Conservation (phyloP, 164 flowering plant species). For the Santalum album region DNA sequence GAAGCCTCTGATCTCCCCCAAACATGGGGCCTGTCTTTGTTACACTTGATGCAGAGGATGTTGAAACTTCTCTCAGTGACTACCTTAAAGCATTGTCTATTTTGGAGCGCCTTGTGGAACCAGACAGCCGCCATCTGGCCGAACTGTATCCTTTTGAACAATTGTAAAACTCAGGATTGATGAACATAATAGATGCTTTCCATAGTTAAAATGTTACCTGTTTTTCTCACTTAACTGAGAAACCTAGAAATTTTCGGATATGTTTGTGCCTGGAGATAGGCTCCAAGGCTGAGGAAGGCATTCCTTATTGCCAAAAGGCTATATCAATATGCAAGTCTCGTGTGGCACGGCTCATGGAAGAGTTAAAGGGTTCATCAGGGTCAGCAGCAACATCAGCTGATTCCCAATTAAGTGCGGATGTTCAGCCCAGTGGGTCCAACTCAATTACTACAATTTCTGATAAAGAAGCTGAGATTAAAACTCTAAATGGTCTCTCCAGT, state of each 20-base stretch:
- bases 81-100: constrained; percentile 72
- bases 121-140: constrained; percentile 76
- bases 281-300: constrained; percentile 62
- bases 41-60: constrained; percentile 61
- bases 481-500: constrained; percentile 45
- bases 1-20: background rate
- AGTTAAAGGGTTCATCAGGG: constrained; percentile 28
- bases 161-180: no score
- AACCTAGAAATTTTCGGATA: constrained; percentile 72
- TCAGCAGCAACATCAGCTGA: constrained; percentile 20
- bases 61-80: constrained; percentile 86
- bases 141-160: constrained; percentile 76
- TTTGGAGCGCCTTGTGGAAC: constrained; percentile 76
- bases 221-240: constrained; percentile 49
- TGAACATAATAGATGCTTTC: no score
- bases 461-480: constrained; percentile 63
- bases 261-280: constrained; percentile 85
- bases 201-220: no score
- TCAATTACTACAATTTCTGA: constrained; percentile 28
- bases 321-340: constrained; percentile 68
- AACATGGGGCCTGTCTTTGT: background rate
- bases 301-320: constrained; percentile 80
- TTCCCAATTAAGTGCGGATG: constrained; percentile 19
- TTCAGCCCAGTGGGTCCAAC: constrained; percentile 19
- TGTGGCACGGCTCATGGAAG: constrained; percentile 38